phyloP scores from a whole-genome alignment of 768 basidiomycete genomes.

The Suillus weaverae region DNA sequence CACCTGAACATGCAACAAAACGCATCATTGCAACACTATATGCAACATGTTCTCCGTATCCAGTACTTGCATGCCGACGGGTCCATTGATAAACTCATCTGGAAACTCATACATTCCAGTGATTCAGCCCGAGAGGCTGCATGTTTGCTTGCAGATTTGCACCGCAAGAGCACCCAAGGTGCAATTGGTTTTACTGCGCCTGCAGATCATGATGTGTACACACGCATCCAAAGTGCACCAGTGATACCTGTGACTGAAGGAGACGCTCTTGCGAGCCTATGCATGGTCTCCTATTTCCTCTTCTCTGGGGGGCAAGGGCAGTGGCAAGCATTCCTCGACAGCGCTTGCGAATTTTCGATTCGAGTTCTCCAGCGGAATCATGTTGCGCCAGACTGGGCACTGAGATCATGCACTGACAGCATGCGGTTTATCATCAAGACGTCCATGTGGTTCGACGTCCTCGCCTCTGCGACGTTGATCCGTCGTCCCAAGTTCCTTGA shows the following conservation, averaged over 20 bases:
- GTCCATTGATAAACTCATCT: constrained; percentile 46
- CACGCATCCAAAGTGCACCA: constrained; percentile 25
- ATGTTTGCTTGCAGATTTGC: constrained; percentile 60
- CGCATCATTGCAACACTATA: constrained; percentile 44
- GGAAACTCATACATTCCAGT: constrained; percentile 47
- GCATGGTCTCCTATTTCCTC: constrained; percentile 73
- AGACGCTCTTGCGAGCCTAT: constrained; percentile 78
- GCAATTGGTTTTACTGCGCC: constrained; percentile 15
- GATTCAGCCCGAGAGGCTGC: constrained; percentile 57
- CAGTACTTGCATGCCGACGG: constrained; percentile 71
- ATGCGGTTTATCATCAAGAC: constrained; percentile 78
- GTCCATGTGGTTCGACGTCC: constrained; percentile 86
- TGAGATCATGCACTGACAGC: constrained; percentile 48
- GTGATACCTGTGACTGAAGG: constrained; percentile 44
- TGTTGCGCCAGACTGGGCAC: constrained; percentile 43
- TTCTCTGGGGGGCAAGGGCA: constrained; percentile 74
- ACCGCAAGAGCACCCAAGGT: constrained; percentile 37
- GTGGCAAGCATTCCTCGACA: constrained; percentile 66
- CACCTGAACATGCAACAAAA: constrained; percentile 22
- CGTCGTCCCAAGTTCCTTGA: constrained; percentile 50
- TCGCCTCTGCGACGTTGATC: constrained; percentile 69
- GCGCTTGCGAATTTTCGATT: constrained; percentile 59
- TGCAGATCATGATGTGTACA: constrained; percentile 25
- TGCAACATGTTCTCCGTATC: constrained; percentile 58
- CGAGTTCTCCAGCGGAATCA: constrained; percentile 42